Percentiles rank a stretch among this genome's conserved stretches.
Evolutionary conservation across 306 rosid genomes (phyloP).

Genomic region (Prunus persica): Prunus_persica_NCBIv2 NC_034015.1:19541001-19541500

Average conservation of each 20-base stretch:
- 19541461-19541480: slow-evolving; percentile 46
- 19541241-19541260: slow-evolving; percentile 61
- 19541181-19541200: slow-evolving; percentile 43
- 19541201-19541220: slow-evolving; percentile 47
- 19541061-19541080: slow-evolving; percentile 49
- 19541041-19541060: slow-evolving; percentile 62
- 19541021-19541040: slow-evolving; percentile 38
- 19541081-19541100: slow-evolving; percentile 59
- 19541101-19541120: slow-evolving; percentile 58
- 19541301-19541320: background rate
- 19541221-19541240: slow-evolving; percentile 71
- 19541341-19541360: slow-evolving; percentile 39
- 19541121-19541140: slow-evolving; percentile 46
- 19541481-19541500: background rate
- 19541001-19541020: slow-evolving; percentile 76
- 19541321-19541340: slow-evolving; percentile 41
- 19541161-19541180: slow-evolving; percentile 38
- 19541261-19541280: slow-evolving; percentile 74
- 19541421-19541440: slow-evolving; percentile 24
- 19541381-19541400: slow-evolving; percentile 39
- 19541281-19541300: background rate
- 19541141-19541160: slow-evolving; percentile 43
- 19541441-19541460: slow-evolving; percentile 4
- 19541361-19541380: slow-evolving; percentile 21
- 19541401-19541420: slow-evolving; percentile 29